Percentiles rank a stretch among this genome's conserved stretches.
Conservation (phyloP, 345 rosid species). For the Citropsis articulata region DNA sequence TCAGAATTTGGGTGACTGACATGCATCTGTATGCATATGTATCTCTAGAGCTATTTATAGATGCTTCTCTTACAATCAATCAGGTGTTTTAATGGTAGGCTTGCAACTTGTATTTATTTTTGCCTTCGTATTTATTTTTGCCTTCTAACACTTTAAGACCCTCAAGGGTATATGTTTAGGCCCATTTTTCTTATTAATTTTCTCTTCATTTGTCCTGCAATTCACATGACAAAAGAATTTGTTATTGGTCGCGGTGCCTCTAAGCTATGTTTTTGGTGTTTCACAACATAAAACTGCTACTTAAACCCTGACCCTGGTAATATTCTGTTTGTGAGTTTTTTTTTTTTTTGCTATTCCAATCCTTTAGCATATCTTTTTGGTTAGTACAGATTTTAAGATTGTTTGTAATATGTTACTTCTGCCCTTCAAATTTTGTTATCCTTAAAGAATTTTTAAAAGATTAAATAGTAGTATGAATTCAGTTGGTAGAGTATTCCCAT, state of each 20-base stretch:
- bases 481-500: not conserved
- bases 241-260: not conserved
- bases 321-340: not conserved
- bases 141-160: not conserved
- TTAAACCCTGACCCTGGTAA: not conserved
- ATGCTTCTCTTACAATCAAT: not conserved
- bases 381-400: not conserved
- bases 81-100: not conserved
- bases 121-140: not conserved
- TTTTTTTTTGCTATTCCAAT: not conserved
- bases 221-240: not conserved
- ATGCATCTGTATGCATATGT: not conserved
- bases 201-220: not conserved
- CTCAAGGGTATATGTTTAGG: not conserved
- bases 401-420: not conserved
- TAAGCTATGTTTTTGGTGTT: not conserved
- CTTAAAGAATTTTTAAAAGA: not conserved
- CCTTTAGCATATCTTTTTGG: not conserved
- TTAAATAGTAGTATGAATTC: not conserved
- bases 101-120: not conserved
- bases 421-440: not conserved
- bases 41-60: not conserved
- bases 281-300: not conserved
- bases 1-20: not conserved
- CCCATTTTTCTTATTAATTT: not conserved